Percentiles rank a stretch among this genome's conserved stretches.
These are phyloP conservation scores for Pancytospora epiphaga DNA, from an alignment of 371 early-diverging fungal genomes.

Conservation along the genomic window DNA sequence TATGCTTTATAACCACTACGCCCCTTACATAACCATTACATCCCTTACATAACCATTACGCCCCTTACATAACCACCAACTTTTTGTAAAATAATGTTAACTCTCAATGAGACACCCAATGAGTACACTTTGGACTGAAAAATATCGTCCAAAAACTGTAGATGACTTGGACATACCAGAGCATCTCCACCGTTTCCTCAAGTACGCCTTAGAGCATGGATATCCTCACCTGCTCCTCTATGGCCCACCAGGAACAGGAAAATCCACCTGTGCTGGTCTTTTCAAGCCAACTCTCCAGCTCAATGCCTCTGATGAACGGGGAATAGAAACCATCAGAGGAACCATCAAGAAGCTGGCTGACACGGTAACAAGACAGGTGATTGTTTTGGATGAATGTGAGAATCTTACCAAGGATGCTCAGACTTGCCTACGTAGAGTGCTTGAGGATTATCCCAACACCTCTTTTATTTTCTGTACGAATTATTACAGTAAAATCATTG, in stretches of 20 bases:
- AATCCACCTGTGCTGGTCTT: constrained; percentile 88
- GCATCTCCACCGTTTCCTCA: constrained; percentile 48
- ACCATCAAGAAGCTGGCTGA: constrained; percentile 63
- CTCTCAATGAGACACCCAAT: no score
- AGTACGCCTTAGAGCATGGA: constrained; percentile 9
- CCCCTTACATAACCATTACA: no score
- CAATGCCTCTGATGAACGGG: constrained; percentile 60
- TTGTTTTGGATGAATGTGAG: constrained; percentile 61
- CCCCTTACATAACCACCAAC: no score
- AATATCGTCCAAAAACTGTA: constrained; percentile 56
- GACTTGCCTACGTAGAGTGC: constrained; percentile 60
- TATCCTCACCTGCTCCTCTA: constrained; percentile 91
- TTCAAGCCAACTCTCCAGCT: constrained; percentile 64
- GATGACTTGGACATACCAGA: constrained; percentile 39
- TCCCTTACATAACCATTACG: no score
- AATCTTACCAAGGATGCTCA: constrained; percentile 61
- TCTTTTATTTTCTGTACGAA: constrained; percentile 61
- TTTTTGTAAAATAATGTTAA: no score
- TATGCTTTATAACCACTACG: no score
- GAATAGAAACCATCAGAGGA: constrained; percentile 63
- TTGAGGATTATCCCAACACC: constrained; percentile 58
- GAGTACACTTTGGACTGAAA: constrained; percentile 60
- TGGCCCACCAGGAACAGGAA: constrained; percentile 96
- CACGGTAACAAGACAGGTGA: constrained; percentile 43
- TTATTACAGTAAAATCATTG: constrained; percentile 63